Evolutionary conservation across 805 yeast species (phyloP).

Genomic region (Teunomyces lycoperdinae): DNA sequence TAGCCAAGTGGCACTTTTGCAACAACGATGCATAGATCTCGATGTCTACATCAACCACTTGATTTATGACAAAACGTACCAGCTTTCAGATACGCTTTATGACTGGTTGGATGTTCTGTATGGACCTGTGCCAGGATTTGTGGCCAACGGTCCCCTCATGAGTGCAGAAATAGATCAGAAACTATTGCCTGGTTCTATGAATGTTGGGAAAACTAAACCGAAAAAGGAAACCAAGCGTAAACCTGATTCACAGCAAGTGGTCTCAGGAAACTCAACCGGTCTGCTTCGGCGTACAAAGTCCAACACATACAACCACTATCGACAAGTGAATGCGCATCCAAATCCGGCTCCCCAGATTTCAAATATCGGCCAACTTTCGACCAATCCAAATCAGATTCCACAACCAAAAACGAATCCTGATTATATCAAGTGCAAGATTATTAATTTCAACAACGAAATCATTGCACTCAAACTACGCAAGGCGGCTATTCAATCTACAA

Average conservation of each 20-base stretch:
- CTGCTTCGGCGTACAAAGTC: conserved; percentile 22
- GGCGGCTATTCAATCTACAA: conserved; percentile 16
- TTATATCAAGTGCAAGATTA: conserved; percentile 27
- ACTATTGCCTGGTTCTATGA: conserved; percentile 16
- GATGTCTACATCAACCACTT: conserved; percentile 38
- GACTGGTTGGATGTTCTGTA: conserved; percentile 27
- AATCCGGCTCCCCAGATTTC: not conserved
- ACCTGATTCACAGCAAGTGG: not conserved
- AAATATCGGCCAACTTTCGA: not conserved
- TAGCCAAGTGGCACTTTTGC: conserved; percentile 15
- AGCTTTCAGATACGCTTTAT: conserved; percentile 23
- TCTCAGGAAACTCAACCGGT: conserved; percentile 3
- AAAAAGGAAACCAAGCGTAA: conserved; percentile 5
- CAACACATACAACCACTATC: conserved; percentile 31
- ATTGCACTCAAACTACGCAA: conserved; percentile 25
- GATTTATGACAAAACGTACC: conserved; percentile 27
- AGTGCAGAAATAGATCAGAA: conserved; percentile 22
- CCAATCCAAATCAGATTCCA: not conserved
- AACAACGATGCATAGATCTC: conserved; percentile 40
- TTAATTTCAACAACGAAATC: conserved; percentile 24
- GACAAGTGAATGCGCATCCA: conserved; percentile 13
- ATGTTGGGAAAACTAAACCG: conserved; percentile 6
- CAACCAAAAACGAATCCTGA: not conserved
- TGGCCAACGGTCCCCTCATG: conserved; percentile 11
- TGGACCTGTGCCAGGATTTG: conserved; percentile 25